phyloP scores from a whole-genome alignment of 495 filamentous ascomycete genomes.

The Endocarpon pusillum region DNA sequence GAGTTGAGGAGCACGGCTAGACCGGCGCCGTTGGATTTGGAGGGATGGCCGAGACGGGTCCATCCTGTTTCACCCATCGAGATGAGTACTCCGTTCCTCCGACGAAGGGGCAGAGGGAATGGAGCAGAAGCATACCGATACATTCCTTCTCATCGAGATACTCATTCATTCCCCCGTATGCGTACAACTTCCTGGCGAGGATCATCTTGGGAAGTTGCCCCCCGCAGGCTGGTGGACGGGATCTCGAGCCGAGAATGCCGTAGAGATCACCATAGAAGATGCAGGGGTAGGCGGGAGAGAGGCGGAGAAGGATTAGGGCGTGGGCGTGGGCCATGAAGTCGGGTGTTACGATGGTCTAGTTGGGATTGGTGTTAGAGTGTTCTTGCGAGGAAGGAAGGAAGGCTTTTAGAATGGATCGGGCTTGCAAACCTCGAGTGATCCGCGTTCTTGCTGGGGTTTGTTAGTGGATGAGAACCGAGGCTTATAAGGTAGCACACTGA shows the following conservation, averaged over 20 bases:
- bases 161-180: constrained; percentile 49
- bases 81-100: constrained; percentile 5
- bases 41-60: constrained; percentile 41
- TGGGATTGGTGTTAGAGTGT: constrained; percentile 3
- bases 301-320: constrained; percentile 46
- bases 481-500: constrained; percentile 9
- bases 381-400: not conserved
- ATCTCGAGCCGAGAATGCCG: constrained; percentile 37
- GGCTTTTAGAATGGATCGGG: not conserved
- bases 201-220: constrained; percentile 42
- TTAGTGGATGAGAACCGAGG: not conserved
- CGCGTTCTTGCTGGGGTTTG: constrained; percentile 41
- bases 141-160: constrained; percentile 52
- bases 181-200: constrained; percentile 48
- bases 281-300: constrained; percentile 43
- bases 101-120: not conserved
- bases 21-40: constrained; percentile 22
- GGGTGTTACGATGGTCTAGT: constrained; percentile 29
- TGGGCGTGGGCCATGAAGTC: constrained; percentile 46
- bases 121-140: constrained; percentile 27
- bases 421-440: constrained; percentile 32
- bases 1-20: constrained; percentile 45
- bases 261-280: constrained; percentile 63
- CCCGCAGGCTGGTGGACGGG: constrained; percentile 40
- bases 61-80: no score